Evolutionary conservation across 2,329 filamentous ascomycete species (phyloP).

Genomic region (Scedosporium apiospermum): DNA sequence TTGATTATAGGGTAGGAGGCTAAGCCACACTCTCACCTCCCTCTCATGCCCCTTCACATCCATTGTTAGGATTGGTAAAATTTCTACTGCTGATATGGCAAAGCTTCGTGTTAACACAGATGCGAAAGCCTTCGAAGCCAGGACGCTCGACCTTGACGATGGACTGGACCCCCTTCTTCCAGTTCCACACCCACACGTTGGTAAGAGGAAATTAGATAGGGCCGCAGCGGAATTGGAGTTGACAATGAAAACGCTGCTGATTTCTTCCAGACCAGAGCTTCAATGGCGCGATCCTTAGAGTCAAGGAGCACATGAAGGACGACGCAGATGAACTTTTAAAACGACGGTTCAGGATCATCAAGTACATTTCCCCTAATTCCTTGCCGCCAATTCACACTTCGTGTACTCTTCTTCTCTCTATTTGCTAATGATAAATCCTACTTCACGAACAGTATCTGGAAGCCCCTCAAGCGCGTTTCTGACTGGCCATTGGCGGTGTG

Average conservation of each 20-base stretch:
- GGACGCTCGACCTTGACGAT: not conserved
- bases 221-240: too few relatives aligned
- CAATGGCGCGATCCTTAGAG: not conserved
- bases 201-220: not conserved
- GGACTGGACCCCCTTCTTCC: not conserved
- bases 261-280: not conserved
- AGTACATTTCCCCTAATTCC: not conserved
- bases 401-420: not conserved
- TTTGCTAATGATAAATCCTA: too few relatives aligned
- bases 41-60: too few relatives aligned
- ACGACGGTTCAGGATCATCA: not conserved
- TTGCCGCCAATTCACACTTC: not conserved
- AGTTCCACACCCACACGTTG: not conserved
- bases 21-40: not conserved
- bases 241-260: not conserved
- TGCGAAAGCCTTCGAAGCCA: not conserved
- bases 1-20: not conserved
- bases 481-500: not conserved
- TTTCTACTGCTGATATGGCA: not conserved
- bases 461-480: not conserved
- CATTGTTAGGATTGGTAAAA: too few relatives aligned
- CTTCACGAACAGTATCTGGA: not conserved
- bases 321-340: not conserved
- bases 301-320: not conserved
- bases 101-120: not conserved